Evolutionary conservation across 208 protist genomes (phyloP), one percentile per base, ranked within the genome.

Genomic region (Trypanosomatidae sp.): DNA sequence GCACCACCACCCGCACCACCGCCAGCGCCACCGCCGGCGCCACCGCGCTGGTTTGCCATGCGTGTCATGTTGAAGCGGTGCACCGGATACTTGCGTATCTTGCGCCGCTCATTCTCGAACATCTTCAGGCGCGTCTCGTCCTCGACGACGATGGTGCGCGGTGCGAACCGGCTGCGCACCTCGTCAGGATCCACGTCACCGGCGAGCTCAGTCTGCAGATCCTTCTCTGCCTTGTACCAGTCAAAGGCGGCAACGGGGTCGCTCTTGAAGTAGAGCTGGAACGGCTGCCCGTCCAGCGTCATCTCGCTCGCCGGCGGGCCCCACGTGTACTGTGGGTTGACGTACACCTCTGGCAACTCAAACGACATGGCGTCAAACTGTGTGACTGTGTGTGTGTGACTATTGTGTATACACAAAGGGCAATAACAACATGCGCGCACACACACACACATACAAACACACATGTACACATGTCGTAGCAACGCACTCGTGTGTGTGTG

Each of bases 281-380:
- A 74, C 6, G 57, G 38, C 38, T 65, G 44, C 4, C 66, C 71
- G 24, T 80, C 79, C 33, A 86, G 33, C 33, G 65, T 56, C 41
- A 87, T 72, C 69, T 89, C 76, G 33, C 55, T 67, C 52, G 45
- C 63, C 28, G 84, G 84, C 6, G 84, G 84, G 8, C 84, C 84
- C 84, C 84, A 93, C 24, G 70, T 53, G 47, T 80, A 84, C 37
- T 61, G 62, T 26, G 66, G 56, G 48, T 73, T 81, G 25, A 86
- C 60, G 61, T 82, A 72, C 51, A 83, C 47, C 43, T 85, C 56
- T 5, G 84, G 84, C 35, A 89, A 56, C 43, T 77, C 66, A 51
- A 86, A 92, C 11, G 64, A 16, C 81, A 91, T 91, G n/a, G 4
- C 72, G 64, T 82, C n/a, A 35, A 35, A 35, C n/a, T 35, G n/a